Percentiles rank a stretch among this genome's conserved stretches.
phyloP scores from a whole-genome alignment of 345 rosid genomes.

The Eutrema yunnanense region DNA sequence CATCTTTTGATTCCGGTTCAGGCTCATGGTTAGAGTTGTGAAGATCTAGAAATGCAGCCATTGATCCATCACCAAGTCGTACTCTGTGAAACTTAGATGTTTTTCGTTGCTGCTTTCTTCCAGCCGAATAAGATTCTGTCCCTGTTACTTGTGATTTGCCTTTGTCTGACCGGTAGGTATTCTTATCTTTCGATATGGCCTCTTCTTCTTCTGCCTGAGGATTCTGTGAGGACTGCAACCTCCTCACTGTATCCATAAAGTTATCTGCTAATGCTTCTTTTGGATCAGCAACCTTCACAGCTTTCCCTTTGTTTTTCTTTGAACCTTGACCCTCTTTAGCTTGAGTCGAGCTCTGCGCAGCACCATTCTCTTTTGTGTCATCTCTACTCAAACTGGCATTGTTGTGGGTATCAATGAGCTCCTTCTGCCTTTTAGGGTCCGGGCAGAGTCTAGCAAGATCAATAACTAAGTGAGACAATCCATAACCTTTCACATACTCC shows the following conservation, averaged over 20 bases:
- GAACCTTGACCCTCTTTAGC: slow-evolving; percentile 15
- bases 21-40: slow-evolving; percentile 37
- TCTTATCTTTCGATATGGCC: slow-evolving; percentile 33
- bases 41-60: slow-evolving; percentile 51
- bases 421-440: slow-evolving; percentile 76
- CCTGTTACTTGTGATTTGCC: slow-evolving; percentile 42
- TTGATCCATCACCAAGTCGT: slow-evolving; percentile 83
- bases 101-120: slow-evolving; percentile 50
- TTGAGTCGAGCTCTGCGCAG: slow-evolving; percentile 22
- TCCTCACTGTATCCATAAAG: slow-evolving; percentile 48
- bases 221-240: slow-evolving; percentile 45
- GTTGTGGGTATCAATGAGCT: slow-evolving; percentile 63
- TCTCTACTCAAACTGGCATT: slow-evolving; percentile 36
- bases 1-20: slow-evolving; percentile 29
- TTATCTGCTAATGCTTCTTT: slow-evolving; percentile 54
- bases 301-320: slow-evolving; percentile 47
- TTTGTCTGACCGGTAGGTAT: slow-evolving; percentile 50
- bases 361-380: slow-evolving; percentile 24
- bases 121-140: slow-evolving; percentile 6
- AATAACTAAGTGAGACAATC: slow-evolving; percentile 63
- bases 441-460: slow-evolving; percentile 89
- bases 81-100: slow-evolving; percentile 68
- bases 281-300: slow-evolving; percentile 27
- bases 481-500: slow-evolving; percentile 56
- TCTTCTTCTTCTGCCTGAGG: slow-evolving; percentile 40